These are phyloP conservation scores for Backusella tuberculispora DNA, from an alignment of 192 early-diverging fungal species.

Conservation along the genomic window DNA sequence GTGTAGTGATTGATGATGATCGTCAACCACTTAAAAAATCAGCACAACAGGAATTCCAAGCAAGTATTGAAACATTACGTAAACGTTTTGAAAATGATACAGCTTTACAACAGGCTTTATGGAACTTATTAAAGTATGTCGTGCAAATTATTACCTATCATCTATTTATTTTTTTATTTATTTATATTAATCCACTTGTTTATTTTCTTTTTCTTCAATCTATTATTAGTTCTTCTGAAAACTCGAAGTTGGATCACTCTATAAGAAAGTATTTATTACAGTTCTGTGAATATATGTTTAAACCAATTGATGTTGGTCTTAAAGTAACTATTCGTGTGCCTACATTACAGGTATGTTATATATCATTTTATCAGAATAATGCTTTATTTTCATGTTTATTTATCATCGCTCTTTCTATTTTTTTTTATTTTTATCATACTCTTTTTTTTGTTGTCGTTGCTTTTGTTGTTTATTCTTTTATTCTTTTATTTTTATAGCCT, in stretches of 20 bases:
- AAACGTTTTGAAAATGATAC: constrained; percentile 37
- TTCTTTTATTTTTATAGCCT: neutral
- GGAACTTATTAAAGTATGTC: constrained; percentile 40
- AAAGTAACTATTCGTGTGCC: constrained; percentile 61
- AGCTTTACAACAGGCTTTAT: constrained; percentile 32
- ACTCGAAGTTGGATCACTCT: constrained; percentile 52
- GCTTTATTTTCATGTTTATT: neutral
- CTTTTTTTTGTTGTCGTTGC: neutral
- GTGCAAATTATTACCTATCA: neutral
- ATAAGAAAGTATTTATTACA: constrained; percentile 60
- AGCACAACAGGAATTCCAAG: constrained; percentile 27
- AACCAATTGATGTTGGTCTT: constrained; percentile 57
- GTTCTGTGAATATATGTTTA: constrained; percentile 68
- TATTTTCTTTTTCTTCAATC: neutral
- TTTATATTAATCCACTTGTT: neutral
- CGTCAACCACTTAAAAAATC: constrained; percentile 24
- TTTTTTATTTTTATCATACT: neutral
- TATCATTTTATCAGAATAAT: neutral
- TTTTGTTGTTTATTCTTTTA: neutral
- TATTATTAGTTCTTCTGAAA: constrained; percentile 22
- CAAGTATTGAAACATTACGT: constrained; percentile 30
- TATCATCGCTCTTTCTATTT: neutral
- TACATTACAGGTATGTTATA: constrained; percentile 22
- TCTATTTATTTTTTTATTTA: neutral
- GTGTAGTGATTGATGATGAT: constrained; percentile 38